phyloP scores from a whole-genome alignment of 2,329 filamentous ascomycete species.

The Botrytis sinoallii region DNA sequence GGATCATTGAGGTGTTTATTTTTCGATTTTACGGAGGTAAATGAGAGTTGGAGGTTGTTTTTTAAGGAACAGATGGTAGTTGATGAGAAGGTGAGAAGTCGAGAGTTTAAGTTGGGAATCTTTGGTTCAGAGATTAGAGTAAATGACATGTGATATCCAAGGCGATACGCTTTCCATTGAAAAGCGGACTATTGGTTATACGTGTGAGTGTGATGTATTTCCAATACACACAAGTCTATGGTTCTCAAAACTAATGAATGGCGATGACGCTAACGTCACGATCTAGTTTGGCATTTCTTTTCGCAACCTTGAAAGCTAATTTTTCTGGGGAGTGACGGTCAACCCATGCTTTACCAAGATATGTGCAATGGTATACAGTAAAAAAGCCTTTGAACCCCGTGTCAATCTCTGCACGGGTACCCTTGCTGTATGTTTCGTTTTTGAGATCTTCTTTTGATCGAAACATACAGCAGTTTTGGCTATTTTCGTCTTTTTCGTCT shows the following conservation, averaged over 20 bases:
- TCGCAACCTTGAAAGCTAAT: no score
- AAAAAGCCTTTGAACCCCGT: rapidly evolving
- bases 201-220: neutral
- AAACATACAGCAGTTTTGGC: neutral
- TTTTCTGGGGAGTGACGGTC: neutral
- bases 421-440: no score
- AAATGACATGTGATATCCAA: neutral
- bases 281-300: no score
- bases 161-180: neutral
- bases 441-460: neutral
- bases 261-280: neutral
- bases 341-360: neutral
- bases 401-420: neutral
- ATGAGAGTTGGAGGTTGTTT: rapidly evolving
- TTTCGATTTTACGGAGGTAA: neutral
- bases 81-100: neutral
- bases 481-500: rapidly evolving
- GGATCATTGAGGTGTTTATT: neutral
- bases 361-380: neutral
- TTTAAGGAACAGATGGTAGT: rapidly evolving
- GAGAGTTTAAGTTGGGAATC: rapidly evolving
- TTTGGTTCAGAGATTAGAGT: neutral
- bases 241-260: neutral
- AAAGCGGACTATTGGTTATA: neutral
- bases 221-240: neutral